Percentiles rank a stretch among this genome's conserved stretches.
phyloP scores from a whole-genome alignment of 2,329 filamentous ascomycete species.

The Hymenoscyphus infarciens region DNA sequence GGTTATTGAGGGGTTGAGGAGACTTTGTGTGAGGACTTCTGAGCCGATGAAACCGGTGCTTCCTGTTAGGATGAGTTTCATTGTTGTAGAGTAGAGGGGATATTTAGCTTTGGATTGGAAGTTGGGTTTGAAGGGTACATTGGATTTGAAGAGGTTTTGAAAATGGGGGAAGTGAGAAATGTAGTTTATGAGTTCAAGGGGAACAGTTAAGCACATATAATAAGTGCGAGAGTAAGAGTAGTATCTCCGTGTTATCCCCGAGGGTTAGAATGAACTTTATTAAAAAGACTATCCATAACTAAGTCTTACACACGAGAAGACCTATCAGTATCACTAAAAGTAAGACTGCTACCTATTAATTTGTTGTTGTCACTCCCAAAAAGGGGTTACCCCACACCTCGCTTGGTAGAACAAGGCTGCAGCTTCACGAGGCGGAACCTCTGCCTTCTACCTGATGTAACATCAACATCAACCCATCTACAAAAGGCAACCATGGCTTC shows the following conservation, averaged over 20 bases:
- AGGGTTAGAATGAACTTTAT: no score
- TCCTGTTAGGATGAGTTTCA: constrained; percentile 57
- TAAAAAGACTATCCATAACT: no score
- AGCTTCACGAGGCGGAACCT: neutral
- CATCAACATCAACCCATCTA: constrained; percentile 2
- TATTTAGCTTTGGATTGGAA: no score
- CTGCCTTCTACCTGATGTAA: neutral
- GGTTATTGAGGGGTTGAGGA: constrained; percentile 48
- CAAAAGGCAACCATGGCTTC: constrained; percentile 44
- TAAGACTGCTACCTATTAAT: neutral
- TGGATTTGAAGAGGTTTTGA: no score
- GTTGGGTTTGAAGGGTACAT: no score
- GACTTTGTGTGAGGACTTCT: constrained; percentile 50
- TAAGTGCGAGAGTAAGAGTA: no score
- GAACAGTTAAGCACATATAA: neutral
- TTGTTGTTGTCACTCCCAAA: neutral
- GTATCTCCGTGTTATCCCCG: no score
- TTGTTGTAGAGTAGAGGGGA: no score
- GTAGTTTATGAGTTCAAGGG: neutral
- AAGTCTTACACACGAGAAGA: no score
- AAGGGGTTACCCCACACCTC: neutral
- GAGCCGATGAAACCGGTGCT: constrained; percentile 54
- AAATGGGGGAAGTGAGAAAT: no score
- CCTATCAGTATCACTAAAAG: no score
- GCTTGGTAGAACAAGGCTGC: neutral